phyloP scores from a whole-genome alignment of 1,139 yeast genomes.

The Blastobotrys serpentis region DNA sequence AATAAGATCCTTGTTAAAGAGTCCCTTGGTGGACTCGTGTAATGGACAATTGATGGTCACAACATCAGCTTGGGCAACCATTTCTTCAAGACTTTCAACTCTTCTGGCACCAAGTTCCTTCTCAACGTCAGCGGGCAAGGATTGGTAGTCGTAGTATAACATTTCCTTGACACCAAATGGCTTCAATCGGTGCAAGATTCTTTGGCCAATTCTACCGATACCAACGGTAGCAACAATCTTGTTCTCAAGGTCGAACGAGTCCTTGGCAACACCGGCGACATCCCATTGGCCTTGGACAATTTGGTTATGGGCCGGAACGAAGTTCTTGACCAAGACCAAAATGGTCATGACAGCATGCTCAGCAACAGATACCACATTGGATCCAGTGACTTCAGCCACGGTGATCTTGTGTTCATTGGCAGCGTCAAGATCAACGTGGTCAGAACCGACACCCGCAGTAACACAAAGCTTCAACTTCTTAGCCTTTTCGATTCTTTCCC shows the following conservation, averaged over 20 bases:
- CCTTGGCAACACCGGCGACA: conserved; percentile 72
- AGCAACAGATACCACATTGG: conserved; percentile 76
- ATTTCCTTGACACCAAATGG: conserved; percentile 75
- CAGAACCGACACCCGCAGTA: conserved; percentile 85
- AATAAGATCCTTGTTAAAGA: conserved; percentile 63
- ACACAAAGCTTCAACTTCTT: conserved; percentile 67
- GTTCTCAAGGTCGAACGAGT: conserved; percentile 70
- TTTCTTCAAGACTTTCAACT: conserved; percentile 61
- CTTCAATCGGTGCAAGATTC: conserved; percentile 67
- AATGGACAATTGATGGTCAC: conserved; percentile 78
- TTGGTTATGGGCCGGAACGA: conserved; percentile 73
- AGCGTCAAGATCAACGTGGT: conserved; percentile 71
- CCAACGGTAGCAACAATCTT: conserved; percentile 77
- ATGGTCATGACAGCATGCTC: conserved; percentile 79
- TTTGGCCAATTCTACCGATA: conserved; percentile 77
- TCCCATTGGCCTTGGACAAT: conserved; percentile 65
- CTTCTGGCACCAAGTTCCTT: conserved; percentile 58
- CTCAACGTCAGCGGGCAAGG: conserved; percentile 56
- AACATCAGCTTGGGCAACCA: conserved; percentile 66
- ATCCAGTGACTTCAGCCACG: conserved; percentile 78
- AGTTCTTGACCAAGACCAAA: conserved; percentile 67
- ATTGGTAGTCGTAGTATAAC: conserved; percentile 73
- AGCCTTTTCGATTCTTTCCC: conserved; percentile 64
- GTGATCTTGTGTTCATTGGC: conserved; percentile 63
- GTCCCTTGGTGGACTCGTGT: conserved; percentile 64